Evolutionary conservation across 345 rosid species (phyloP).

Genomic region (Rhodomyrtus tomentosa): DNA sequence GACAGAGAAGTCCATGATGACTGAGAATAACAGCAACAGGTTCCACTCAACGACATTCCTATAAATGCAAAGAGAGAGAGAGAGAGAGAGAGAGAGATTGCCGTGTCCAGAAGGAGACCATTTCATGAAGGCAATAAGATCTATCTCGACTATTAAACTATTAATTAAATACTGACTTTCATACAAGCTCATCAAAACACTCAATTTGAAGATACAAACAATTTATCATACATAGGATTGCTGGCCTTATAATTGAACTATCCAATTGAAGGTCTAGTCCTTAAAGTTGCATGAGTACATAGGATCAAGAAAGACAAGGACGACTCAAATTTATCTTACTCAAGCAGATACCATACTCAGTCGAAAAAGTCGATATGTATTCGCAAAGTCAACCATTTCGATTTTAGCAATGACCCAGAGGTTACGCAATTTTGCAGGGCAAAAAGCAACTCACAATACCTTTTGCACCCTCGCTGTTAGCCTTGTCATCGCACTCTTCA

Average conservation of each 20-base stretch:
- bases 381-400: neutral
- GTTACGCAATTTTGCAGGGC: neutral
- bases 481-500: slow-evolving; percentile 97
- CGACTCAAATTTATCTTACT: neutral
- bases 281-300: neutral
- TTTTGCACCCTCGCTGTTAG: slow-evolving; percentile 94
- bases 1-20: neutral
- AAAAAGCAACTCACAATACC: slow-evolving; percentile 18
- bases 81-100: neutral
- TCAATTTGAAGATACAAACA: neutral
- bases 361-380: neutral
- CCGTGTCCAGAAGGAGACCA: neutral
- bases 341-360: neutral
- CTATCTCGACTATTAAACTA: neutral
- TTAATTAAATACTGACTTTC: neutral
- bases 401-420: neutral
- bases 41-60: neutral
- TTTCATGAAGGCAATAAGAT: neutral
- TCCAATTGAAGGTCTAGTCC: too few species aligned
- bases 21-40: neutral
- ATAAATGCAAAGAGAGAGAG: neutral
- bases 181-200: neutral
- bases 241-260: too few species aligned
- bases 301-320: neutral
- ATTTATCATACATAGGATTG: neutral